Evolutionary conservation across 345 rosid species (phyloP).

Genomic region (Populus nigra): DNA sequence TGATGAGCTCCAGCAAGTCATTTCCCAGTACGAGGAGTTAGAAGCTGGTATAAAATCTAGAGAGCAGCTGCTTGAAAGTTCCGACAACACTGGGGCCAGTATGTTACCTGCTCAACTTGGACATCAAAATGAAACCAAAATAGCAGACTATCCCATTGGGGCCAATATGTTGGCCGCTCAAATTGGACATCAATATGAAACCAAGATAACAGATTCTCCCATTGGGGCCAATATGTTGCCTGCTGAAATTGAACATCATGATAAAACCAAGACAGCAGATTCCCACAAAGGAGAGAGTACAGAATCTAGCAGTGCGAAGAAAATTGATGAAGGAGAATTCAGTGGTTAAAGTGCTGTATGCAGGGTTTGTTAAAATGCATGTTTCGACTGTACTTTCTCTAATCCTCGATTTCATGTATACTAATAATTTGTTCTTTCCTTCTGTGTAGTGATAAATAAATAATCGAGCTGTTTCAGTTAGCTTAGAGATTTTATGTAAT

Average conservation of each 20-base stretch:
- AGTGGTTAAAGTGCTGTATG: not conserved
- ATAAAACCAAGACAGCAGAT: constrained; percentile 4
- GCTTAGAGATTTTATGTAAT: not conserved
- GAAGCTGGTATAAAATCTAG: constrained; percentile 28
- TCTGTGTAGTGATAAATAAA: not conserved
- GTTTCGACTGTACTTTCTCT: not conserved
- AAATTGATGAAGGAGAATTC: not conserved
- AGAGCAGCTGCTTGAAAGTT: constrained; percentile 21
- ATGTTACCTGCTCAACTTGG: not conserved
- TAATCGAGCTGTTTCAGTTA: not conserved
- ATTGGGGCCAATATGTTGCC: not conserved
- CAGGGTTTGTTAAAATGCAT: not conserved
- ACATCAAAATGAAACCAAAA: constrained; percentile 1
- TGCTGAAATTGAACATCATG: not conserved
- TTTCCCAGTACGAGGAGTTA: constrained; percentile 42
- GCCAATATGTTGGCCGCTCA: not conserved
- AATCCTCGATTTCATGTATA: not conserved
- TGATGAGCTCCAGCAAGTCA: constrained; percentile 63
- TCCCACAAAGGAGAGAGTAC: constrained; percentile 7
- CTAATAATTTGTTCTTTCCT: not conserved
- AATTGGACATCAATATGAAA: constrained; percentile 1
- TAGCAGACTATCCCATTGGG: constrained; percentile 7
- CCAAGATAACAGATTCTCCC: not conserved
- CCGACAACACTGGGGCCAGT: constrained; percentile 1
- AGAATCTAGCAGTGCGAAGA: constrained; percentile 19